A percentile compares a stretch with the other conserved stretches of the same genome.
phyloP scores from a whole-genome alignment of 2,329 filamentous ascomycete species.

The Diaporthe sp. region DNA sequence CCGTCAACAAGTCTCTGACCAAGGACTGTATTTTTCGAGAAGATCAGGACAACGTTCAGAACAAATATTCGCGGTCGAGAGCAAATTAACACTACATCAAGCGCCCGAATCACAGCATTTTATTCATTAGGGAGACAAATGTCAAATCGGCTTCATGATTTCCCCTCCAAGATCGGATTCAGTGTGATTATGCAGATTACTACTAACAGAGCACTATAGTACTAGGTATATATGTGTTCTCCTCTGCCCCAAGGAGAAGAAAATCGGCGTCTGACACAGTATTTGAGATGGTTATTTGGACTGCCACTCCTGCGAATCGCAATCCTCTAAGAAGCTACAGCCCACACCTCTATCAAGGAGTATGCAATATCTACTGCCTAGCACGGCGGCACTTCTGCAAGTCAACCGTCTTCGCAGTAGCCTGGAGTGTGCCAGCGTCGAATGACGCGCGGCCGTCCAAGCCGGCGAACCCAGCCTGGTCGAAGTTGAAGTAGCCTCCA shows the following conservation, averaged over 20 bases:
- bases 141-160: too few species aligned
- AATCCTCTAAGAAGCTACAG: too few species aligned
- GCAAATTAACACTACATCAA: not conserved
- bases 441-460: conserved; percentile 10
- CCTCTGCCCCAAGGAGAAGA: not conserved
- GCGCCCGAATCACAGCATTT: not conserved
- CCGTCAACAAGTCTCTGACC: not conserved
- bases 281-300: not conserved
- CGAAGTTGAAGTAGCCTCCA: conserved; percentile 29
- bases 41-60: not conserved
- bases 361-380: not conserved
- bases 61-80: not conserved
- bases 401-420: conserved; percentile 4
- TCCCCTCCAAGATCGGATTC: not conserved
- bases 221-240: not conserved
- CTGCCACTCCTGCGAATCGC: too few species aligned
- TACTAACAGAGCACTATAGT: not conserved
- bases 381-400: conserved; percentile 23
- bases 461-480: conserved; percentile 32
- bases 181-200: conserved; percentile 7
- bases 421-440: conserved; percentile 27
- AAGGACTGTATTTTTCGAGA: too few species aligned
- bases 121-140: not conserved
- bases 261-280: not conserved
- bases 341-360: too few species aligned